These are phyloP conservation scores for Kazachstania viticola DNA, from an alignment of 805 yeast genomes.

Conservation along the genomic window DNA sequence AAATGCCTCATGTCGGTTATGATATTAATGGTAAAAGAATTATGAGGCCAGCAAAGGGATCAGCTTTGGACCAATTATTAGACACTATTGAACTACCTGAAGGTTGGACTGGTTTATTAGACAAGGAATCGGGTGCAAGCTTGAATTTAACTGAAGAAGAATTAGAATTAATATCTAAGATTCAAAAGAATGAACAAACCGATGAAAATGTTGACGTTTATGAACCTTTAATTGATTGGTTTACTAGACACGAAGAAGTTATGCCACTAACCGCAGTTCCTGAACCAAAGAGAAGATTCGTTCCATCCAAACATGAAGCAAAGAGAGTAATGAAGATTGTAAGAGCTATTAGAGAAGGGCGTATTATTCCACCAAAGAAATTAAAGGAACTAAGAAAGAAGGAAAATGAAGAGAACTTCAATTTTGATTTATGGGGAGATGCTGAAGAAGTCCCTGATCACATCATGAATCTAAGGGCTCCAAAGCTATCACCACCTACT, in stretches of 20 bases:
- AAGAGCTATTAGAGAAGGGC: slow-evolving; percentile 90
- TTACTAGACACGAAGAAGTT: slow-evolving; percentile 67
- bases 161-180: slow-evolving; percentile 73
- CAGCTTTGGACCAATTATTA: slow-evolving; percentile 81
- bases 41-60: slow-evolving; percentile 97
- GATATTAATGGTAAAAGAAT: slow-evolving; percentile 95
- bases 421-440: slow-evolving; percentile 81
- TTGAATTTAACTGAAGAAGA: slow-evolving; percentile 81
- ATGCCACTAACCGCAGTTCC: slow-evolving; percentile 93
- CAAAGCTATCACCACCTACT: slow-evolving; percentile 91
- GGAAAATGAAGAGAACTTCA: slow-evolving; percentile 41
- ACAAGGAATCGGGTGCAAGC: slow-evolving; percentile 75
- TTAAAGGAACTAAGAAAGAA: slow-evolving; percentile 38
- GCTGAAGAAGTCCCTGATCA: slow-evolving; percentile 54
- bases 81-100: slow-evolving; percentile 91
- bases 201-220: slow-evolving; percentile 76
- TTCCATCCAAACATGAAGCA: slow-evolving; percentile 95
- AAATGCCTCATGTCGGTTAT: slow-evolving; percentile 94
- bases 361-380: slow-evolving; percentile 66
- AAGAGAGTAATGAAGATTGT: slow-evolving; percentile 94
- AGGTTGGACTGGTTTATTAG: slow-evolving; percentile 97
- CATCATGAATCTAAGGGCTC: slow-evolving; percentile 87
- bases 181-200: slow-evolving; percentile 76
- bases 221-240: slow-evolving; percentile 93
- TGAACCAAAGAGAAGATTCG: slow-evolving; percentile 94